A percentile compares a stretch with the other conserved stretches of the same genome.
phyloP scores from a whole-genome alignment of 192 early-diverging fungal species.

The Backusella tuberculispora region DNA sequence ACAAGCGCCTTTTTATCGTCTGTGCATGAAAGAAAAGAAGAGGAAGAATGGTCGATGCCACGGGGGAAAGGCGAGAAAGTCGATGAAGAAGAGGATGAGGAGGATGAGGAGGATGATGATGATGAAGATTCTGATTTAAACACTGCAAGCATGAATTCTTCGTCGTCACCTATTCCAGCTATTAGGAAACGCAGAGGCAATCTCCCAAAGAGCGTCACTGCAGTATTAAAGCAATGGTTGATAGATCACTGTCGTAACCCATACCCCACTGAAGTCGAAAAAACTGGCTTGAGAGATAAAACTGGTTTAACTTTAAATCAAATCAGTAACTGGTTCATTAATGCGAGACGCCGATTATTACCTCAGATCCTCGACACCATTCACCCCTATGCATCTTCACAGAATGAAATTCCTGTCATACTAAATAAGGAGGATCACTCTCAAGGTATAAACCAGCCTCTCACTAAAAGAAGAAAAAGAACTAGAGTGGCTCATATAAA shows the following conservation, averaged over 20 bases:
- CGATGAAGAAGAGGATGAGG: background rate
- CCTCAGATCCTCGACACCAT: constrained; percentile 27
- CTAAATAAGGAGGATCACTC: constrained; percentile 17
- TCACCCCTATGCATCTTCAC: constrained; percentile 7
- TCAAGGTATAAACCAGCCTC: constrained; percentile 8
- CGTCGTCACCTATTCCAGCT: background rate
- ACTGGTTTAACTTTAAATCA: constrained; percentile 67
- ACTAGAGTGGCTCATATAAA: constrained; percentile 2
- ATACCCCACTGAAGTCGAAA: constrained; percentile 70
- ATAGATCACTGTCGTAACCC: constrained; percentile 63
- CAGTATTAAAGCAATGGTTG: constrained; percentile 65
- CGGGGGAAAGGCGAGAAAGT: background rate
- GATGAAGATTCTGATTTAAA: background rate
- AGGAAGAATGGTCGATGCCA: constrained; percentile 3
- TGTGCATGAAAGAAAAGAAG: background rate
- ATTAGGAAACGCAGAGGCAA: constrained; percentile 54
- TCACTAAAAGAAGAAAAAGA: constrained; percentile 13
- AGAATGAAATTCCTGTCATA: constrained; percentile 6
- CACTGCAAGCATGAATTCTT: constrained; percentile 12
- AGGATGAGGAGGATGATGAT: background rate
- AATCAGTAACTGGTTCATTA: constrained; percentile 81
- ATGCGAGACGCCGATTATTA: constrained; percentile 62
- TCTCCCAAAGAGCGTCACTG: constrained; percentile 60
- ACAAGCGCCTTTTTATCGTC: constrained; percentile 12
- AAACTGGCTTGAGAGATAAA: constrained; percentile 50